phyloP scores from a whole-genome alignment of 164 flowering plant species.

The Santalum album region DNA sequence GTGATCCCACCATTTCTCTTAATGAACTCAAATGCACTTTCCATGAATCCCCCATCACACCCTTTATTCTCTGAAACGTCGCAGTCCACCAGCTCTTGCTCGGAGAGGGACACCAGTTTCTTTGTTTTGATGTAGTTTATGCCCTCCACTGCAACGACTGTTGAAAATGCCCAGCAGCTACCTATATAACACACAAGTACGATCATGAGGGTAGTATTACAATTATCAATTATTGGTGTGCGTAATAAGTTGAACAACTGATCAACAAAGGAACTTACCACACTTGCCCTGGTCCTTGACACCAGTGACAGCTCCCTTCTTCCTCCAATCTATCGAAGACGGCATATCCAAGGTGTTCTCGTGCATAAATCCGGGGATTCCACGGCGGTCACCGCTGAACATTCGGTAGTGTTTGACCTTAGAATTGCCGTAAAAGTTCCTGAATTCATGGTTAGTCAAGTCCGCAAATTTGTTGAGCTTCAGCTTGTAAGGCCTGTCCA shows the following conservation, averaged over 20 bases:
- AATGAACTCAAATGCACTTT: constrained; percentile 44
- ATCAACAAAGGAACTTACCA: constrained; percentile 7
- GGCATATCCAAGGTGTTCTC: not conserved
- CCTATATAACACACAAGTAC: not conserved
- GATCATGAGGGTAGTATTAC: too few species aligned
- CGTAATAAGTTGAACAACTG: too few species aligned
- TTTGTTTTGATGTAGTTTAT: not conserved
- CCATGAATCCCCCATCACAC: constrained; percentile 69
- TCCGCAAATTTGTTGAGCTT: constrained; percentile 59
- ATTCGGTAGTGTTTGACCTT: constrained; percentile 46
- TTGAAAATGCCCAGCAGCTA: not conserved
- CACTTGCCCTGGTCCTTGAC: constrained; percentile 1
- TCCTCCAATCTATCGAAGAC: not conserved
- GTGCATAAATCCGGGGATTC: not conserved
- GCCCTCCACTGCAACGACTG: not conserved
- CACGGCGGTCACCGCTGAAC: constrained; percentile 33
- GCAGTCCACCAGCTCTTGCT: not conserved
- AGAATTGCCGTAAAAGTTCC: constrained; percentile 37
- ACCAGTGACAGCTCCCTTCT: not conserved
- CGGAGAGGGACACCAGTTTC: not conserved
- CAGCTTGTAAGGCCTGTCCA: constrained; percentile 49
- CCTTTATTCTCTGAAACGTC: constrained; percentile 29
- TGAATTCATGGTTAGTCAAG: constrained; percentile 63
- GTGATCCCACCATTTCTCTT: constrained; percentile 26
- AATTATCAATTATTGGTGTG: too few species aligned